phyloP scores from a whole-genome alignment of 192 early-diverging fungal genomes.

The Umbelopsis vinacea region DNA sequence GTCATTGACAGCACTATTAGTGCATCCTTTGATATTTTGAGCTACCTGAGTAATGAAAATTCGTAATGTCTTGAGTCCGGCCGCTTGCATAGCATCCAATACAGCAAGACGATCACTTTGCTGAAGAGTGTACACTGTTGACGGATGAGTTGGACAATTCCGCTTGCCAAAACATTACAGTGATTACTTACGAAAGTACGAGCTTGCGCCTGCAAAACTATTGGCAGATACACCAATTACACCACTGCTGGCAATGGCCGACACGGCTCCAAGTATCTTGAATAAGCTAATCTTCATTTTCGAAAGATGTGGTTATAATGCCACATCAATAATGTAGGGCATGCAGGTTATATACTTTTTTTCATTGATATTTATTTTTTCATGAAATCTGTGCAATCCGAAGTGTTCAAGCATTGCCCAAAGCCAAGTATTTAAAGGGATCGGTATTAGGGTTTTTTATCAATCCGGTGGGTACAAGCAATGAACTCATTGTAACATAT shows the following conservation, averaged over 20 bases:
- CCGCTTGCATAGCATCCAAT: slow-evolving; percentile 11
- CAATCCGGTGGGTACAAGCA: neutral
- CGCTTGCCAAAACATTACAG: neutral
- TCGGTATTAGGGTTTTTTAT: neutral
- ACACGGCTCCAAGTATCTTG: neutral
- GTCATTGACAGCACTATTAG: neutral
- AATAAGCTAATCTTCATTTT: neutral
- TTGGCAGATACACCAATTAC: neutral
- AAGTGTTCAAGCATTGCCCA: neutral
- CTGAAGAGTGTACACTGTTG: neutral
- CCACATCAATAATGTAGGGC: neutral
- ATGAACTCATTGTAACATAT: neutral
- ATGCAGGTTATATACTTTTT: neutral
- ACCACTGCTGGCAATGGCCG: neutral
- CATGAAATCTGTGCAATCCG: neutral
- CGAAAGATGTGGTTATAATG: neutral
- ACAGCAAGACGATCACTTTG: slow-evolving; percentile 15
- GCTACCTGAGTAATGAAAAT: slow-evolving; percentile 5
- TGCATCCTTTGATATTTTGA: slow-evolving; percentile 16
- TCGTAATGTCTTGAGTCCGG: slow-evolving; percentile 2
- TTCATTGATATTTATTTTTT: neutral
- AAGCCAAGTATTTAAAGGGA: neutral
- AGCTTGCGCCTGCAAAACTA: slow-evolving; percentile 17
- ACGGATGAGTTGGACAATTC: neutral
- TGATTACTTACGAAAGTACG: slow-evolving; percentile 3